Base-by-base conservation (phyloP, 1,139 yeast species). In the Scheffersomyces insectosa region DNA sequence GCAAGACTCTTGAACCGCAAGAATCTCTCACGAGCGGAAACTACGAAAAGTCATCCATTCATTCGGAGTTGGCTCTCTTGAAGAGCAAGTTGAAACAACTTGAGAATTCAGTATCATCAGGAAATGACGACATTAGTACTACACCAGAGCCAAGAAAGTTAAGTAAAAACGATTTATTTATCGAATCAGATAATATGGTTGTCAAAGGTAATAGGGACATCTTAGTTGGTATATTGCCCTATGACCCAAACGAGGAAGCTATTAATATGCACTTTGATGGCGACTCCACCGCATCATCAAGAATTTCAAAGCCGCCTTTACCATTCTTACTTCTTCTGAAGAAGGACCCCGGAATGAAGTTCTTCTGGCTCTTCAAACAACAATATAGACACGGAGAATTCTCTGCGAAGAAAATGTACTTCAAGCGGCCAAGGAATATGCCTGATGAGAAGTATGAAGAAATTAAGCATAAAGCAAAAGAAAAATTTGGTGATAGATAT, bases 341-440 rank as follows among this genome's bases (percentile, higher is more conserved):
- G 33, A 39, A 57, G 36, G 62, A 59, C 13, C 48, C 55, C 3
- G 60, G 61, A 3, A 47, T 50, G 3, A 36, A 44, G 13, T 36
- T 54, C 9, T 44, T 56, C 10, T 55, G 55, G 49, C 45, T 48
- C 31, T 41, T 41, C 33, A 41, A 40, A n/a, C 42, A 42, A 11
- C 39, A 38, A 20, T 33, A 38, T 15, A 29, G 34, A 35, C 12
- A 33, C 13, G 28, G 39, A 12, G 47, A 39, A 13, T 31, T 33
- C 35, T 33, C 41, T 34, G 36, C 43, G 20, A 42, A 43, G 16
- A 41, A 42, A 23, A 37, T 49, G 11, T 44, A 46, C 38, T 41
- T 44, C 38, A 46, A 47, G 27, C 37, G 28, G 28, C 47, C 43
- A 10, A 14, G 37, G 6, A 37, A 42, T 34, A 40, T 42, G 16